phyloP scores from a whole-genome alignment of 805 yeast species.

The Suhomyces sp. region DNA sequence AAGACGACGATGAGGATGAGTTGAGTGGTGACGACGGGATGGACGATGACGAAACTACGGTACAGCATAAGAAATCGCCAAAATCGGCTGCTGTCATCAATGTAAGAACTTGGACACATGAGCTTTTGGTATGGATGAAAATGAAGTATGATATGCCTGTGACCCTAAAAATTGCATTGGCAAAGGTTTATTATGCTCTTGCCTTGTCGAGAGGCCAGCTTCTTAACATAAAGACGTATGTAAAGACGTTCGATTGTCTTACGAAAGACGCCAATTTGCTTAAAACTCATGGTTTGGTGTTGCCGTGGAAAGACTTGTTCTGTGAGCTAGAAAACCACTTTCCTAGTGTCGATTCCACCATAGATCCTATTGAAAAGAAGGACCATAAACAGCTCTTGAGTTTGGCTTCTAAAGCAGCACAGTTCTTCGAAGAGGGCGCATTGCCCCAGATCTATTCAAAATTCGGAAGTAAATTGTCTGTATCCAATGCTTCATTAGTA shows the following conservation, averaged over 20 bases:
- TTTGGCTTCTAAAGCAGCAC: constrained; percentile 52
- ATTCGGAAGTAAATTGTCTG: constrained; percentile 51
- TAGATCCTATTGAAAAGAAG: constrained; percentile 46
- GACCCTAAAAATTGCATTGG: constrained; percentile 54
- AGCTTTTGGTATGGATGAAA: constrained; percentile 70
- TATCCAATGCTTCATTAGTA: constrained; percentile 50
- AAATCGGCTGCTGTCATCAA: constrained; percentile 70
- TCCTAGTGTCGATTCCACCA: constrained; percentile 29
- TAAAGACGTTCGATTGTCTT: constrained; percentile 57
- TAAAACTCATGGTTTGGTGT: constrained; percentile 35
- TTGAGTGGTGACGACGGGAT: constrained; percentile 35
- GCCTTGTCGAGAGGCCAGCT: constrained; percentile 72
- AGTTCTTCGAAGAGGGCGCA: constrained; percentile 49
- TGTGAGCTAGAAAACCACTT: constrained; percentile 33
- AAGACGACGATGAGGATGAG: constrained; percentile 36
- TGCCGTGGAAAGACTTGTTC: constrained; percentile 53
- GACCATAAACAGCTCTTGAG: constrained; percentile 48
- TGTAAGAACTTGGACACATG: constrained; percentile 84
- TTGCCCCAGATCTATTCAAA: constrained; percentile 52
- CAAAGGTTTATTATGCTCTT: constrained; percentile 68
- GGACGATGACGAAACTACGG: constrained; percentile 33
- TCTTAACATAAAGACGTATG: constrained; percentile 56
- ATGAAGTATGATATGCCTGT: constrained; percentile 82
- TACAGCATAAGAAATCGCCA: constrained; percentile 60
- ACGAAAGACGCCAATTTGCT: constrained; percentile 43